A percentile compares a stretch with the other conserved stretches of the same genome.
Evolutionary conservation across 306 rosid genomes (phyloP).

Genomic region (Citrullus colocynthis): DNA sequence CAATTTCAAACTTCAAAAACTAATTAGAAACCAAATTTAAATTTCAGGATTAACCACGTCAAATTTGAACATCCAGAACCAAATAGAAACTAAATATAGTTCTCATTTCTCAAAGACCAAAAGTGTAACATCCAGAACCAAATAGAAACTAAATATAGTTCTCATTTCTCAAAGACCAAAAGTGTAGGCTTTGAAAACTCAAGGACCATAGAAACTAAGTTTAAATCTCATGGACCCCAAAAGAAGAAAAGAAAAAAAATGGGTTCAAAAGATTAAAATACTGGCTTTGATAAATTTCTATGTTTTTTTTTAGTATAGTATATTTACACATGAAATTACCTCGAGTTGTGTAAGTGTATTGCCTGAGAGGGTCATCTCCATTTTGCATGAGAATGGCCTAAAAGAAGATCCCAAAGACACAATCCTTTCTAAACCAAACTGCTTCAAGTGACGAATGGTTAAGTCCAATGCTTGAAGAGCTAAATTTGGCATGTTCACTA

Average conservation of each 20-base stretch:
- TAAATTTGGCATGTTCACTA: conserved; percentile 63
- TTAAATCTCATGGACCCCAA: background rate
- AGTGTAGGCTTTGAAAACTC: background rate
- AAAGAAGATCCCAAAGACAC: conserved; percentile 57
- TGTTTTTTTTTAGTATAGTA: background rate
- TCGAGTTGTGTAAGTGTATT: conserved; percentile 87
- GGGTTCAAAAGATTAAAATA: background rate
- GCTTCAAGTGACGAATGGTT: conserved; percentile 62
- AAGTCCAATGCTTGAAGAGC: conserved; percentile 80
- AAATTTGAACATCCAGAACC: background rate
- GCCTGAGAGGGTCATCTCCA: conserved; percentile 77
- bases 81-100: background rate
- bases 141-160: background rate
- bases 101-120: background rate
- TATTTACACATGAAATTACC: conserved; percentile 29
- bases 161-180: background rate
- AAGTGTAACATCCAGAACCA: background rate
- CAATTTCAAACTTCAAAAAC: no score
- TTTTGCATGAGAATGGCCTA: conserved; percentile 66
- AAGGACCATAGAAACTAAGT: background rate
- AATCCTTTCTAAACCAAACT: conserved; percentile 75
- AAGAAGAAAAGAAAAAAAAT: background rate
- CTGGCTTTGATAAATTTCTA: conserved; percentile 1
- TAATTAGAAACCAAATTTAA: no score
- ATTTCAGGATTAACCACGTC: no score